phyloP scores from a whole-genome alignment of 2,329 filamentous ascomycete species.

The Aspergillus calidoustus region DNA sequence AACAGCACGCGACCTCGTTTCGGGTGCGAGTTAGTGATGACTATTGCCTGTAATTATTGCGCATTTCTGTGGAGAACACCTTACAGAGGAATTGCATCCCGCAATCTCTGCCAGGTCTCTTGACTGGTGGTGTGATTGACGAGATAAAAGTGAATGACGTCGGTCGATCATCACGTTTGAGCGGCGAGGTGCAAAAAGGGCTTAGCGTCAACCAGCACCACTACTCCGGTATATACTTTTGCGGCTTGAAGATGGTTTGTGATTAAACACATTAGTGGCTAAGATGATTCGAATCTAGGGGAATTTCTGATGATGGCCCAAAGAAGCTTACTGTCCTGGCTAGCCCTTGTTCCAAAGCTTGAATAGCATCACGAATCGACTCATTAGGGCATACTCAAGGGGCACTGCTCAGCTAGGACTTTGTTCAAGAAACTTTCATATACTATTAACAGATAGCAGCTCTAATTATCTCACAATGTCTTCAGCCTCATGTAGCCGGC shows the following conservation, averaged over 20 bases:
- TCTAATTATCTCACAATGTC: neutral
- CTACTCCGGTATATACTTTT: no score
- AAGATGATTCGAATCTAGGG: no score
- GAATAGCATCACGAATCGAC: no score
- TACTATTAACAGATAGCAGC: neutral
- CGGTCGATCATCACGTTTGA: conserved; percentile 1
- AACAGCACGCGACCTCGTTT: neutral
- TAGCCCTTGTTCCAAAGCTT: no score
- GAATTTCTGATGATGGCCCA: no score
- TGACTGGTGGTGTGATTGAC: neutral
- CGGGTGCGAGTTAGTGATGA: neutral
- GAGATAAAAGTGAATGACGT: conserved; percentile 7
- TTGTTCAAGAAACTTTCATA: neutral
- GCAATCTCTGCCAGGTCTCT: neutral
- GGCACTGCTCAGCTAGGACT: neutral
- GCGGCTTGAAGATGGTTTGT: no score
- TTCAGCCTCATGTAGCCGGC: conserved; percentile 15
- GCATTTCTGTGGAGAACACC: conserved; percentile 2
- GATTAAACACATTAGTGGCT: neutral
- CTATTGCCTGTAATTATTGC: conserved; percentile 3
- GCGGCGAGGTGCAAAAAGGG: neutral
- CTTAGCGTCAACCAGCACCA: neutral
- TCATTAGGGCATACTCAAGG: neutral
- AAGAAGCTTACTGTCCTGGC: no score
- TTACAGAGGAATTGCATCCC: neutral